phyloP scores from a whole-genome alignment of 495 filamentous ascomycete genomes.

The Aspergillus avenaceus region DNA sequence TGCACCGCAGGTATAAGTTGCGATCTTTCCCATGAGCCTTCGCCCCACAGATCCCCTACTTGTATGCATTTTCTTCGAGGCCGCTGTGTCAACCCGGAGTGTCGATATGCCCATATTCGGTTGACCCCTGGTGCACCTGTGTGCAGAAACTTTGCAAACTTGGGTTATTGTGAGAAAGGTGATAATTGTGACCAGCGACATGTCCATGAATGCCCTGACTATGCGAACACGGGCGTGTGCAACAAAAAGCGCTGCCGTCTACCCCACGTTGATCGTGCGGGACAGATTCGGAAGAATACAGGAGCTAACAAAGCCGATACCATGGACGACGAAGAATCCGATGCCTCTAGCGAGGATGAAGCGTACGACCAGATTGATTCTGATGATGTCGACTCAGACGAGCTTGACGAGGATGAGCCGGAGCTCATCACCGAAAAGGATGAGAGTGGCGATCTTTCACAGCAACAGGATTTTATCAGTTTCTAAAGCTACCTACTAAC shows the following conservation, averaged over 20 bases:
- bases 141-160: conserved; percentile 76
- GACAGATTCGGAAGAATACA: conserved; percentile 59
- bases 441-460: conserved; percentile 50
- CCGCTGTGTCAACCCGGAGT: conserved; percentile 82
- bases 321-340: conserved; percentile 58
- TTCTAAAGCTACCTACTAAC: conserved; percentile 38
- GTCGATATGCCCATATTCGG: conserved; percentile 84
- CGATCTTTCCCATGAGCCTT: conserved; percentile 90
- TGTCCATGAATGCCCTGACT: conserved; percentile 88
- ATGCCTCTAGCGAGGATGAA: conserved; percentile 82
- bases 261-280: conserved; percentile 83
- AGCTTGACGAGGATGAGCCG: conserved; percentile 70
- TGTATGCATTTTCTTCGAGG: conserved; percentile 90
- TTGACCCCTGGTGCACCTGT: conserved; percentile 78
- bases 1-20: conserved; percentile 79
- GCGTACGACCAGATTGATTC: conserved; percentile 69
- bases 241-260: conserved; percentile 77
- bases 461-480: conserved; percentile 67
- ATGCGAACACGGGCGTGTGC: conserved; percentile 85
- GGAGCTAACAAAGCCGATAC: conserved; percentile 33
- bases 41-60: conserved; percentile 76
- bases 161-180: conserved; percentile 90
- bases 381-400: conserved; percentile 88
- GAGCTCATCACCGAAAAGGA: conserved; percentile 40
- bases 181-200: conserved; percentile 75